Evolutionary conservation across 495 filamentous ascomycete genomes (phyloP).

Genomic region (Chaetomium fimeti): DNA sequence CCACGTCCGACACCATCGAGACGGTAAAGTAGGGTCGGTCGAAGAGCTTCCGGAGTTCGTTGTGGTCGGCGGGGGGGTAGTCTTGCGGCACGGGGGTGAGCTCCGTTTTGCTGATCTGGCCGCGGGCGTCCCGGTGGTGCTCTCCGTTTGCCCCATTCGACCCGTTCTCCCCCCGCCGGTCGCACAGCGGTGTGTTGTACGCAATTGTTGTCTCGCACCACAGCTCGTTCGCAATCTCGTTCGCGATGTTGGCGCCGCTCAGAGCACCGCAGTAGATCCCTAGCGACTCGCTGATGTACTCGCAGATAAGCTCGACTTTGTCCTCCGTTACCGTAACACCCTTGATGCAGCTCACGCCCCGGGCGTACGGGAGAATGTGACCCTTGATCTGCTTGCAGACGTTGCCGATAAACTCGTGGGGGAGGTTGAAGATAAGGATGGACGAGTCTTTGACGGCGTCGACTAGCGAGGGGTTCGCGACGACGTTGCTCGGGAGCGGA

Average conservation of each 20-base stretch:
- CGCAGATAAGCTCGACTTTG: constrained; percentile 85
- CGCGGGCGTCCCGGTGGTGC: constrained; percentile 63
- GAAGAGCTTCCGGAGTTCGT: constrained; percentile 77
- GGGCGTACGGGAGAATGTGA: constrained; percentile 84
- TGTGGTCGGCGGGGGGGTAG: constrained; percentile 80
- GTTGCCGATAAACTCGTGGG: constrained; percentile 93
- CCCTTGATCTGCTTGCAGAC: constrained; percentile 84
- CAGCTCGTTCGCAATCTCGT: constrained; percentile 90
- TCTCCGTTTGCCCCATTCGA: constrained; percentile 44
- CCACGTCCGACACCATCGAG: constrained; percentile 85
- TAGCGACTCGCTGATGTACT: constrained; percentile 83
- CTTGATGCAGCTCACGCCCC: constrained; percentile 97
- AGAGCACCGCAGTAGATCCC: constrained; percentile 97
- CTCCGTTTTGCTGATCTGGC: constrained; percentile 60
- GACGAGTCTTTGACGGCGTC: constrained; percentile 79
- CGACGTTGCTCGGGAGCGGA: constrained; percentile 75
- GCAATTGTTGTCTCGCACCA: constrained; percentile 96
- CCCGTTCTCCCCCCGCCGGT: constrained; percentile 42
- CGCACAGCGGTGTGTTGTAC: constrained; percentile 86
- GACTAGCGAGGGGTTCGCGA: constrained; percentile 83
- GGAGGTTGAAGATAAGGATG: constrained; percentile 94
- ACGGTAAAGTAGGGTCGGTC: constrained; percentile 98
- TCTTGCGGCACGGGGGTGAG: constrained; percentile 72
- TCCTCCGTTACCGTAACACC: constrained; percentile 85
- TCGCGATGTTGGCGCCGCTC: constrained; percentile 95